Base-by-base conservation (phyloP, 768 basidiomycete genomes). In the Termitomyces sp. region DNA sequence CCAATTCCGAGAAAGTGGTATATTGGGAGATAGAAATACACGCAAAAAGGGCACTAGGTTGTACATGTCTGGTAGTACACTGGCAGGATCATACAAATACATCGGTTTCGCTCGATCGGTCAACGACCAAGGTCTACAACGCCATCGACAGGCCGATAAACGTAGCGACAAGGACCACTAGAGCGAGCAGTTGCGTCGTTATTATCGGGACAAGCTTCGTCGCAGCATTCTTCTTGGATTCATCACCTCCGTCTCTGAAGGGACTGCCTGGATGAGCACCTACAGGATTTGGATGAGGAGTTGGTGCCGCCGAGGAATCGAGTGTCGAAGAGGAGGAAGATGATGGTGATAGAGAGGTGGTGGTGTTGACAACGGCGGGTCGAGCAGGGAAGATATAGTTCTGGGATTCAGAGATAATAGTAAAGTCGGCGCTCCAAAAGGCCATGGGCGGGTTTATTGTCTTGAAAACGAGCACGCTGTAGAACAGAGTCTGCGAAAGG, bases 141-240 rank as follows among this genome's bases (percentile, higher is more conserved):
- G 84, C 83, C 80, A 87, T 79, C 39, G 81, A 78, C 49, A 85
- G 70, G 2, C 85, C 86, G 57, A 86, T 74, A 55, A 87, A 67
- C 7, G 82, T 77, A 38, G 85, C 84, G 82, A 84, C 86, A 24
- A 82, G 70, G 62, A 86, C 74, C 58, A 82, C 84, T 61, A 82
- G 74, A 51, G 84, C 61, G 11, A 78, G 70, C 67, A 84, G 82
- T 64, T 77, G 80, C 62, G 77, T 67, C 65, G 28, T 28, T 28
- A 70, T 72, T 55, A 76, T 78, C 20, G 74, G 61, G 55, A 76
- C 69, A 22, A 75, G 48, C 7, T 70, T 67, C 20, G 65, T 62
- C 3, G 66, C 67, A 35, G 68, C 67, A 55, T 62, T 71, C 39
- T 63, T 66, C 56, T 64, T 63, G 13, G 39, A 22, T 33, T 35